Evolutionary conservation across 1,139 yeast species (phyloP).

Genomic region (Candida tropicalis): DNA sequence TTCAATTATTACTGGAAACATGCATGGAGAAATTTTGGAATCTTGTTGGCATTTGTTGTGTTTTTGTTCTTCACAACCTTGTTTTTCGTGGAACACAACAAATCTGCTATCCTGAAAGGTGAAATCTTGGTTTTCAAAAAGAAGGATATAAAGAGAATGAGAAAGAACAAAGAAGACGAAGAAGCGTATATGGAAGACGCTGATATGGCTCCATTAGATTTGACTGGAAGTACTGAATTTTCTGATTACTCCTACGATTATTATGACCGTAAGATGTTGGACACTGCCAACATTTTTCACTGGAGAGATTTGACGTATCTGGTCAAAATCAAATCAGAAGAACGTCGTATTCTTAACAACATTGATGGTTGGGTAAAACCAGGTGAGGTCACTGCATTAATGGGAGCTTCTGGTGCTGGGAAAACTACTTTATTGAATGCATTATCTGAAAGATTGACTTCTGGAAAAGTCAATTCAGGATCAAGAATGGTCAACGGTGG

Average conservation of each 20-base stretch:
- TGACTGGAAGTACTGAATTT: slow-evolving; percentile 20
- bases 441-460: slow-evolving; percentile 35
- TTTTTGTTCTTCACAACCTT: slow-evolving; percentile 61
- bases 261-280: slow-evolving; percentile 16
- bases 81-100: slow-evolving; percentile 61
- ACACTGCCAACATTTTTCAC: slow-evolving; percentile 52
- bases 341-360: slow-evolving; percentile 62
- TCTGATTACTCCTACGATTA: slow-evolving; percentile 37
- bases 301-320: slow-evolving; percentile 80
- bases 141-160: slow-evolving; percentile 12
- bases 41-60: slow-evolving; percentile 55
- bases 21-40: slow-evolving; percentile 86
- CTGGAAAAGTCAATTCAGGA: slow-evolving; percentile 38
- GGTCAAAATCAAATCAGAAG: slow-evolving; percentile 62
- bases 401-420: slow-evolving; percentile 41
- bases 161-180: slow-evolving; percentile 11
- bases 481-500: slow-evolving; percentile 40
- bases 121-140: slow-evolving; percentile 65
- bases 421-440: slow-evolving; percentile 37
- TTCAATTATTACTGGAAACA: slow-evolving; percentile 57
- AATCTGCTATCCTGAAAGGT: slow-evolving; percentile 81
- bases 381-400: slow-evolving; percentile 33
- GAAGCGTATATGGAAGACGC: slow-evolving; percentile 15
- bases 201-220: slow-evolving; percentile 20
- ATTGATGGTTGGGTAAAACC: slow-evolving; percentile 64